These are phyloP conservation scores for Nitzschia sp. DNA, from an alignment of 108 stramenopile genomes.

Conservation along the genomic window DNA sequence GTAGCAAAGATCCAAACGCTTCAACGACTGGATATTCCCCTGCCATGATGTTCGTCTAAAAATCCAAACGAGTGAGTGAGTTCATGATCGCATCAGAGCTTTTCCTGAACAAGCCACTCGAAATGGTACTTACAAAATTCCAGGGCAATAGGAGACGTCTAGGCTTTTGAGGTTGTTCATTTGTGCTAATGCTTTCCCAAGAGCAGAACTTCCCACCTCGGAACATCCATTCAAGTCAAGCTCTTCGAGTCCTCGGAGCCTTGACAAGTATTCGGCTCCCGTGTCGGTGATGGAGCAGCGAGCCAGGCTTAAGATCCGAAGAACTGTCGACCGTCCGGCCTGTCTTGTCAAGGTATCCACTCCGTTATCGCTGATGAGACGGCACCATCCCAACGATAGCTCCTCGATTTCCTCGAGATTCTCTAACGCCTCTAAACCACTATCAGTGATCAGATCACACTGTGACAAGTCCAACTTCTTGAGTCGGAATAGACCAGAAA, in stretches of 20 bases:
- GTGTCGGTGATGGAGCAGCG: slow-evolving; percentile 67
- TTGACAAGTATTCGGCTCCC: slow-evolving; percentile 49
- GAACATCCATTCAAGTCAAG: slow-evolving; percentile 81
- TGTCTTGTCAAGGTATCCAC: slow-evolving; percentile 57
- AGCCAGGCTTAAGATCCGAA: slow-evolving; percentile 65
- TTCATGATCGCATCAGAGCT: slow-evolving; percentile 2
- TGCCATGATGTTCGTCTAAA: slow-evolving; percentile 80
- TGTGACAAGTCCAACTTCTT: slow-evolving; percentile 70
- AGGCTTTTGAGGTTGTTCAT: slow-evolving; percentile 46
- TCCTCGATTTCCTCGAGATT: slow-evolving; percentile 61
- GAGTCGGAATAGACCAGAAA: slow-evolving; percentile 44
- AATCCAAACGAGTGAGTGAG: background rate
- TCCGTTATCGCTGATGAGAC: slow-evolving; percentile 62
- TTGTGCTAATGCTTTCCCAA: slow-evolving; percentile 54
- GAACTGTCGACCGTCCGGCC: slow-evolving; percentile 36
- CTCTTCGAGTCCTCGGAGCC: slow-evolving; percentile 52
- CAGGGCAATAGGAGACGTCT: slow-evolving; percentile 75
- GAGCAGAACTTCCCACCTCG: slow-evolving; percentile 51
- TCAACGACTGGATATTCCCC: slow-evolving; percentile 70
- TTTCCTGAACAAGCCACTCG: no score
- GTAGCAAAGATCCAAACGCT: slow-evolving; percentile 71
- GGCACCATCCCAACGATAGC: slow-evolving; percentile 84
- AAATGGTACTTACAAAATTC: slow-evolving; percentile 64
- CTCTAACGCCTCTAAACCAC: slow-evolving; percentile 56
- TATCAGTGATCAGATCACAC: slow-evolving; percentile 83